Evolutionary conservation across 805 yeast species (phyloP).

Genomic region (Candida coleopterorum): DNA sequence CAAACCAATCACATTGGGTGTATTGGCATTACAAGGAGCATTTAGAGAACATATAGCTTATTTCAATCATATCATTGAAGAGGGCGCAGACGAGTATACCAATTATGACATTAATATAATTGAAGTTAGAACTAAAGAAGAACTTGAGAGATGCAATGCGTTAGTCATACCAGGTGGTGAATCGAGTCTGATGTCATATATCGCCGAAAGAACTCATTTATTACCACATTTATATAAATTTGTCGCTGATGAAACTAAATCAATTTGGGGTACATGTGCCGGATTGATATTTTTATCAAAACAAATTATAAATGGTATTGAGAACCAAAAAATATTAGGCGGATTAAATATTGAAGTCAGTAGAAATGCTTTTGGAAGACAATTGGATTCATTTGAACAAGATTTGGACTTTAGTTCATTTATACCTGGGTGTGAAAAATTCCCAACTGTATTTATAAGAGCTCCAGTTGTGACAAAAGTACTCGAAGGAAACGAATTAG

Average conservation of each 20-base stretch:
- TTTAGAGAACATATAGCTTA: constrained; percentile 62
- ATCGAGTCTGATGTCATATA: constrained; percentile 62
- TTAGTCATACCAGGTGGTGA: constrained; percentile 73
- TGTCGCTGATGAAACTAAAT: constrained; percentile 43
- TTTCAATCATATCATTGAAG: constrained; percentile 30
- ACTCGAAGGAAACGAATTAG: constrained; percentile 10
- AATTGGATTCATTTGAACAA: constrained; percentile 58
- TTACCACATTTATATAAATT: constrained; percentile 49
- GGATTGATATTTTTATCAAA: constrained; percentile 67
- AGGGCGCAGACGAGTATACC: constrained; percentile 18
- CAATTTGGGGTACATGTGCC: constrained; percentile 86
- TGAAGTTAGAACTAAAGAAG: constrained; percentile 50
- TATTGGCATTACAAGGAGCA: constrained; percentile 76
- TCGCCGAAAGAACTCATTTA: constrained; percentile 61
- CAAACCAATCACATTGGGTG: constrained; percentile 46
- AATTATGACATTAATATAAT: constrained; percentile 27
- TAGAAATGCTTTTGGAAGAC: constrained; percentile 78
- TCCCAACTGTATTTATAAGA: constrained; percentile 58
- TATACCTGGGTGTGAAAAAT: constrained; percentile 36
- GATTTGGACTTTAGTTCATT: constrained; percentile 40
- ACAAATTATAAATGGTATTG: constrained; percentile 47
- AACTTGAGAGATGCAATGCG: constrained; percentile 50
- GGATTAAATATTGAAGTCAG: constrained; percentile 60
- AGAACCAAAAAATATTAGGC: constrained; percentile 54
- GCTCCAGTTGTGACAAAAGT: constrained; percentile 62